Conservation (phyloP, 2,329 filamentous ascomycete genomes). For the Hymenoscyphus repandus region DNA sequence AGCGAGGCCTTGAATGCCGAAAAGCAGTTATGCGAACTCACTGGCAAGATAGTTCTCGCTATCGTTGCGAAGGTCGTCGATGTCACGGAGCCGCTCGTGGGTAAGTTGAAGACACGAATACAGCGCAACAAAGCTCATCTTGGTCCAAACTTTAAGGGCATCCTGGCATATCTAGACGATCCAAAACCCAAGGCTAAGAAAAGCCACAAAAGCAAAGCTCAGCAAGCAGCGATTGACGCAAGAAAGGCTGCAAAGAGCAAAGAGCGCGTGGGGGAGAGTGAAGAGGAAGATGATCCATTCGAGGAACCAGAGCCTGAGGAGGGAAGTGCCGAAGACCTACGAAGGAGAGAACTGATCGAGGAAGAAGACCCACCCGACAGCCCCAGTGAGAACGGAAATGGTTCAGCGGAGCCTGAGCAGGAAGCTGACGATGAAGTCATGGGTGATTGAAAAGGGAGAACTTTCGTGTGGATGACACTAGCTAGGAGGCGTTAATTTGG, state of each 20-base stretch:
- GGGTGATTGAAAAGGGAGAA: slow-evolving; percentile 33
- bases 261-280: slow-evolving; percentile 28
- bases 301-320: slow-evolving; percentile 50
- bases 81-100: slow-evolving; percentile 50
- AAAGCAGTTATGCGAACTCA: slow-evolving; percentile 78
- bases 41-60: slow-evolving; percentile 77
- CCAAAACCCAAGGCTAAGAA: slow-evolving; percentile 45
- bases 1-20: slow-evolving; percentile 71
- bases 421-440: slow-evolving; percentile 36
- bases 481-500: background rate
- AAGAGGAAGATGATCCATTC: slow-evolving; percentile 35
- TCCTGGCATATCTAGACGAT: slow-evolving; percentile 75
- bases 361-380: slow-evolving; percentile 40
- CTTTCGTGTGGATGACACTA: background rate
- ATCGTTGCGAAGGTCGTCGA: slow-evolving; percentile 74
- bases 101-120: slow-evolving; percentile 65
- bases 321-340: slow-evolving; percentile 53
- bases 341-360: slow-evolving; percentile 45
- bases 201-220: slow-evolving; percentile 35
- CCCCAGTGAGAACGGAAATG: slow-evolving; percentile 36
- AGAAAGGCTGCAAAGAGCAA: slow-evolving; percentile 38
- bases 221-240: slow-evolving; percentile 36
- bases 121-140: slow-evolving; percentile 75
- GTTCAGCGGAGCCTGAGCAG: slow-evolving; percentile 22
- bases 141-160: slow-evolving; percentile 79